Percentiles rank a stretch among this genome's conserved stretches.
Conservation (phyloP, 2,329 filamentous ascomycete species). For the Neofusicoccum sp. region DNA sequence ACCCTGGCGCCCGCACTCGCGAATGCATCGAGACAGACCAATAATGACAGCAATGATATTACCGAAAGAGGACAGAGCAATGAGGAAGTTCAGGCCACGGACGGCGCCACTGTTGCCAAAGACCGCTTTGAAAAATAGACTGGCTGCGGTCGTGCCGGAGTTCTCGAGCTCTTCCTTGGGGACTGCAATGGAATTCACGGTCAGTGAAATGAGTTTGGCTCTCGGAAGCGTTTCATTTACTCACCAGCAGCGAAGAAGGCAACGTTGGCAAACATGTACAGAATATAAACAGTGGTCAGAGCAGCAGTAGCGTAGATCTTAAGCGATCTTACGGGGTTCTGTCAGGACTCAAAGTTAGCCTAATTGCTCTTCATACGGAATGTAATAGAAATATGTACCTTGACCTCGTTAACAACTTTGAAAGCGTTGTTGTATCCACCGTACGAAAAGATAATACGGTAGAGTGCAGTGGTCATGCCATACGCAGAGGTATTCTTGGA, state of each 20-base stretch:
- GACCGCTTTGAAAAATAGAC: conserved; percentile 65
- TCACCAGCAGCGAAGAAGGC: conserved; percentile 66
- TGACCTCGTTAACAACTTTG: conserved; percentile 72
- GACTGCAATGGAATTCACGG: conserved; percentile 34
- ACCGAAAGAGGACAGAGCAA: conserved; percentile 68
- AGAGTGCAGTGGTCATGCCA: conserved; percentile 59
- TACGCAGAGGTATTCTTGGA: conserved; percentile 44
- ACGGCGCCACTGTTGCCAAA: conserved; percentile 63
- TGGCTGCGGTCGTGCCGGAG: conserved; percentile 69
- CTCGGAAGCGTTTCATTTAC: not conserved
- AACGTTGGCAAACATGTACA: conserved; percentile 69
- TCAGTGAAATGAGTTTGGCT: not conserved
- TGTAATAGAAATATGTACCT: conserved; percentile 33
- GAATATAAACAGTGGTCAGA: conserved; percentile 61
- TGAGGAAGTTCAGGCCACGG: conserved; percentile 58
- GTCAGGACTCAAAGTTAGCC: conserved; percentile 27
- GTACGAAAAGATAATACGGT: conserved; percentile 70
- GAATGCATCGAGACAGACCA: conserved; percentile 62
- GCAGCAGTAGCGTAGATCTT: conserved; percentile 64
- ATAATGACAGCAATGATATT: conserved; percentile 77
- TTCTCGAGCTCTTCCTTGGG: conserved; percentile 66
- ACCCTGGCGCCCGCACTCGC: conserved; percentile 65
- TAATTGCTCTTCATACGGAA: not conserved
- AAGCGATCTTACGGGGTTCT: conserved; percentile 66
- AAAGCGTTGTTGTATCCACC: conserved; percentile 64